Conservation (phyloP, 768 basidiomycete genomes). For the Boletus reticuloceps region DNA sequence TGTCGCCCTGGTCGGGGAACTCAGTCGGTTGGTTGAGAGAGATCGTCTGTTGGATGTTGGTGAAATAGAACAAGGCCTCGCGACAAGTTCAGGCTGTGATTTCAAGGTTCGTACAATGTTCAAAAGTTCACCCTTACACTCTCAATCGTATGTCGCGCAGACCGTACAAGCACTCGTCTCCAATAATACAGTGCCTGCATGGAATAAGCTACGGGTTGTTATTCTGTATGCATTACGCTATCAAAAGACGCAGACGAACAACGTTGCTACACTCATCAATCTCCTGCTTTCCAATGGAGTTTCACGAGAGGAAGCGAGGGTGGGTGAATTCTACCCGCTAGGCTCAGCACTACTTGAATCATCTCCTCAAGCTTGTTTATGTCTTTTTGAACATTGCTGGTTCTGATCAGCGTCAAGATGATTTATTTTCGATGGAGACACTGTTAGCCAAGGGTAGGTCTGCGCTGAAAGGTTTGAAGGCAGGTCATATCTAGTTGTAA, state of each 20-base stretch:
- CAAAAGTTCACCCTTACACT: background rate
- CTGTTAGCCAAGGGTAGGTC: conserved; percentile 92
- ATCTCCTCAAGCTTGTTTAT: conserved; percentile 73
- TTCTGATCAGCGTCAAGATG: conserved; percentile 94
- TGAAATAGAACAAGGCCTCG: conserved; percentile 95
- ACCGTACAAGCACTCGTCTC: conserved; percentile 78
- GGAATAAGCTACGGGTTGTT: conserved; percentile 86
- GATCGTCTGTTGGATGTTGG: conserved; percentile 87
- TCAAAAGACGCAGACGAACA: conserved; percentile 82
- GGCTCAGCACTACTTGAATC: conserved; percentile 8
- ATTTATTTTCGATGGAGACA: conserved; percentile 94
- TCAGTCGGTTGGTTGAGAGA: conserved; percentile 84
- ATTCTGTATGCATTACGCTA: conserved; percentile 93
- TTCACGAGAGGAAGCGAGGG: conserved; percentile 71
- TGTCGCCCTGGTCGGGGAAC: conserved; percentile 93
- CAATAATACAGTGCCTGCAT: conserved; percentile 61
- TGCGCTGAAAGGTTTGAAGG: conserved; percentile 94
- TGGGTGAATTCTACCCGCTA: conserved; percentile 22
- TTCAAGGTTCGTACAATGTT: conserved; percentile 55
- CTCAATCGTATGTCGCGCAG: conserved; percentile 38
- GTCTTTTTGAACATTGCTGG: conserved; percentile 91
- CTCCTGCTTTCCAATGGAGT: conserved; percentile 75
- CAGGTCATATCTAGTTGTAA: conserved; percentile 27
- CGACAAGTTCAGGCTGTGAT: conserved; percentile 88
- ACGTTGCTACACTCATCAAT: conserved; percentile 77